Evolutionary conservation across 169 alveolate genomes (phyloP), one percentile per base, ranked within the genome.

Genomic region (Eimeria falciformis): DNA sequence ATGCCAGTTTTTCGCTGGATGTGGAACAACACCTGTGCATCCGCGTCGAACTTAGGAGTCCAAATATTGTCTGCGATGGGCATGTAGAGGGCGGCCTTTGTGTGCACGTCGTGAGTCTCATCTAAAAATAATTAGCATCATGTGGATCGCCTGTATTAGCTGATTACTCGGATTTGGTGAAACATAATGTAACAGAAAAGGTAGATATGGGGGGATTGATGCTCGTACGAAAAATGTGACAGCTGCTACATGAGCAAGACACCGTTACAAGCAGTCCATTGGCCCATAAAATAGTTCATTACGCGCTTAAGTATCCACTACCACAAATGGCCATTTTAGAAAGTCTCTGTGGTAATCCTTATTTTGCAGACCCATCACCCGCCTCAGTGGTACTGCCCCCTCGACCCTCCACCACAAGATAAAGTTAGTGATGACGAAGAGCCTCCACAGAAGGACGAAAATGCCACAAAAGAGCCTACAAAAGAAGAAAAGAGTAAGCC

Each of bases 341-440:
- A 17, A 37, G 33, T 40, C 18, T 17, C 6, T 3, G 40, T n/a
- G 3, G 75, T 14, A 65, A 3, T 40, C 5, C 47, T 21, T 14
- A 12, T 77, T 46, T 0, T 7, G 4, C 66, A 77, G 86, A 68
- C 47, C 18, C 46, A 46, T 9, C 43, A 77, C 45, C 86, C 86
- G 6, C 86, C 86, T 55, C 86, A 77, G 86, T 77, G 66, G 86
- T 77, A 77, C n/a, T 77, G 86, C 46, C 86, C 86, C 21, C 68
- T 77, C 46, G 86, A 77, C 47, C 86, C 86, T 12, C 68, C 86
- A 5, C 86, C 86, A 14, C 5, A 25, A 5, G 37, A 29, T 23
- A 47, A 45, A 0, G 86, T 23, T 1, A 5, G 23, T 23, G 14
- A 77, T 6, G 18, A 47, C 23, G 9, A n/a, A 11, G 11, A n/a